A percentile compares a stretch with the other conserved stretches of the same genome.
Conservation (phyloP, 1,284 basidiomycete species). For the Quambalaria eucalypti region DNA sequence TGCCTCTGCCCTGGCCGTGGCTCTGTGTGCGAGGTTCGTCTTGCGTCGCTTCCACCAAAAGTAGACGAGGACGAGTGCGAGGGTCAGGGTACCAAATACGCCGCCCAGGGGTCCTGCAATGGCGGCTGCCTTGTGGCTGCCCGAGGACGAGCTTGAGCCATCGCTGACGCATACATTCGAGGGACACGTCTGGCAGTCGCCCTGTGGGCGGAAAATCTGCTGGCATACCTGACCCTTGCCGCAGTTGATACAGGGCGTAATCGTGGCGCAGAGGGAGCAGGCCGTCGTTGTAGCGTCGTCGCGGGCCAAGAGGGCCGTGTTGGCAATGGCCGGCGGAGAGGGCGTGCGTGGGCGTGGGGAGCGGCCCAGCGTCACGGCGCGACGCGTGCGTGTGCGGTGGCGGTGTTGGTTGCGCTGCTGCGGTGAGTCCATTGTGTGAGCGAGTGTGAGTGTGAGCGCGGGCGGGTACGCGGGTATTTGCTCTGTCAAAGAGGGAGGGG, state of each 20-base stretch:
- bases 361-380: too few relatives aligned
- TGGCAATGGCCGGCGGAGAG: too few relatives aligned
- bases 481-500: too few relatives aligned
- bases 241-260: background rate
- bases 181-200: background rate
- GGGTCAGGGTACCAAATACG: background rate
- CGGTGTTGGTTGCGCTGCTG: too few relatives aligned
- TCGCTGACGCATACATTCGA: background rate
- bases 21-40: background rate
- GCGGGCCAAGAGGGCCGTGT: too few relatives aligned
- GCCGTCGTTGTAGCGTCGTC: too few relatives aligned
- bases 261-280: background rate
- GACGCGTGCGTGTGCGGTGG: too few relatives aligned
- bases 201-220: background rate
- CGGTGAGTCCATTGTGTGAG: too few relatives aligned
- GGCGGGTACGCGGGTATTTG: too few relatives aligned
- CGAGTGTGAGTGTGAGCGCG: too few relatives aligned
- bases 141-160: background rate
- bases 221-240: background rate
- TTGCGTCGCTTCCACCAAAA: background rate
- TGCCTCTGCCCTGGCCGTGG: background rate
- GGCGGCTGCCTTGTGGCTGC: background rate
- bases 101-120: background rate
- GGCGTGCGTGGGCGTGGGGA: too few relatives aligned
- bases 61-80: background rate